Base-by-base conservation (phyloP, 306 rosid genomes). In the Vigna angularis region DNA sequence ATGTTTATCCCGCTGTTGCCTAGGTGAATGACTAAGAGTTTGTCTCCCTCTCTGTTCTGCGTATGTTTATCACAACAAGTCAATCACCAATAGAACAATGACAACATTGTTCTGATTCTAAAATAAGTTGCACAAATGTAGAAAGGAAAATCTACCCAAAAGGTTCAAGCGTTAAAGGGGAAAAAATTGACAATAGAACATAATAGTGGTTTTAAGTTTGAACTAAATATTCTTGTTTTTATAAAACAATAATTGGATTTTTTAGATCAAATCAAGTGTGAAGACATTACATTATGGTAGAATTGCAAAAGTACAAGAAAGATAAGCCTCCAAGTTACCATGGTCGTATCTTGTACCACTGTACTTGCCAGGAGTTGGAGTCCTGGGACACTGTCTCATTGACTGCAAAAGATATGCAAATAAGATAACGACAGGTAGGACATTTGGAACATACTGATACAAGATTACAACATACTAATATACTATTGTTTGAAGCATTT, bases 281-380 rank as follows among this genome's bases (percentile, higher is more conserved):
- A 20, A 20, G 22, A 20, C 22, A 20, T 20, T 20, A 24, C 51
- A n/a, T 62, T 17, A 51, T 49, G n/a, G 48, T 50, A 18, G 26
- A 66, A 28, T 55, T 5, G 22, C 11, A 77, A 38, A 44, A 51
- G 1, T 77, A 50, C 47, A 66, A 67, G 40, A 14, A 77, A 26
- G 47, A 66, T 7, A 4, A 74, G 61, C 38, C 15, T 59, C 42
- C 70, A 63, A 30, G 20, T 63, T 79, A 86, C 89, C 83, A 32
- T 5, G 38, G 6, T 32, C 38, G 6, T 82, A 83, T 79, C 85
- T 83, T 75, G 78, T 45, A n/a, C 90, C 92, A 9, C 83, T 53
- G 77, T 84, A 88, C 69, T 81, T 74, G 62, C 89, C 87, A 2
- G 84, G 87, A 34, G 86, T 85, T 24, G 90, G 84, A 20, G 86